Percentiles rank a stretch among this genome's conserved stretches.
Conservation (phyloP, 345 rosid species). For the Salix suchowensis region DNA sequence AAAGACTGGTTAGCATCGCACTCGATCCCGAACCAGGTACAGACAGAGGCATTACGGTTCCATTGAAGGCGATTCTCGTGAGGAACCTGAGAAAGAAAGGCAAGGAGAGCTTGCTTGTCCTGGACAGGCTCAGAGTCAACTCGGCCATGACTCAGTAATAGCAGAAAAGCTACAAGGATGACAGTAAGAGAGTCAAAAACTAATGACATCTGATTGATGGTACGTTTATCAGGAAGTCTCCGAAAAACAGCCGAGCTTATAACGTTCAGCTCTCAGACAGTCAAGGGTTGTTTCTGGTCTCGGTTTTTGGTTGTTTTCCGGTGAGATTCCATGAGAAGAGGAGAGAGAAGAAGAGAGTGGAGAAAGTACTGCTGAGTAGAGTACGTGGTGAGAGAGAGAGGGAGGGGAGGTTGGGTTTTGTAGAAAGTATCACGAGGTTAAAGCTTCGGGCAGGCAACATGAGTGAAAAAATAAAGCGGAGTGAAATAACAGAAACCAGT, state of each 20-base stretch:
- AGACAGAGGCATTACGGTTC: conserved; percentile 66
- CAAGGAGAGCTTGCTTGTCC: conserved; percentile 81
- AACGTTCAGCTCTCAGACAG: conserved; percentile 4
- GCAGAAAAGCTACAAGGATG: conserved; percentile 25
- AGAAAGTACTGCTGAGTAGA: background rate
- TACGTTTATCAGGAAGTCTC: too few relatives aligned
- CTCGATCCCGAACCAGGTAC: conserved; percentile 76
- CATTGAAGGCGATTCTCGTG: conserved; percentile 78
- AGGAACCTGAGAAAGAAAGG: conserved; percentile 47
- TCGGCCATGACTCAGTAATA: conserved; percentile 27
- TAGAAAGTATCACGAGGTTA: conserved; percentile 13
- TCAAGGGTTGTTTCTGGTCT: conserved; percentile 1
- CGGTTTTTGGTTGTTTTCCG: conserved; percentile 30
- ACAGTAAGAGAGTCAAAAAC: background rate
- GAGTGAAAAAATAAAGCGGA: conserved; percentile 8
- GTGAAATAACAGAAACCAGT: background rate
- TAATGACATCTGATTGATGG: background rate
- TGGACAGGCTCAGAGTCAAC: conserved; percentile 59
- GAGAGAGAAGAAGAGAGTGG: background rate
- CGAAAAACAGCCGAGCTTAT: background rate
- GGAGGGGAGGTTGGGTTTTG: background rate
- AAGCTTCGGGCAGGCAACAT: background rate
- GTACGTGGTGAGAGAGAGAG: background rate
- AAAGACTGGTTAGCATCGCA: conserved; percentile 57
- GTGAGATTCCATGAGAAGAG: conserved; percentile 33